Conservation (phyloP, 2,329 filamentous ascomycete species). For the Penicillium sp. region DNA sequence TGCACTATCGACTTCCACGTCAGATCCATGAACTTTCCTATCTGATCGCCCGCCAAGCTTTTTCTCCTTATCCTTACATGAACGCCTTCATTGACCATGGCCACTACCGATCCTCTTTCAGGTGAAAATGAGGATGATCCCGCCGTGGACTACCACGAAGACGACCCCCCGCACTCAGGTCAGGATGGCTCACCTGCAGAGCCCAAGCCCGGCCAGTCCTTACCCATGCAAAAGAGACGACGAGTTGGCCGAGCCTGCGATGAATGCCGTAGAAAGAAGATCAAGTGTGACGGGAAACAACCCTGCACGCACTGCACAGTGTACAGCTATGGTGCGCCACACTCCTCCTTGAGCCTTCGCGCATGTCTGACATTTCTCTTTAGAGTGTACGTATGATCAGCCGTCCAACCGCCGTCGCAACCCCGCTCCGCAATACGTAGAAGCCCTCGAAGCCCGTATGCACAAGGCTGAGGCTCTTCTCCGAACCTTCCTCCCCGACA, state of each 20-base stretch:
- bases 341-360: neutral
- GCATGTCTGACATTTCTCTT: conserved; percentile 13
- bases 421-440: conserved; percentile 86
- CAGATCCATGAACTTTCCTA: conserved; percentile 12
- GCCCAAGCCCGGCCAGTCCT: conserved; percentile 25
- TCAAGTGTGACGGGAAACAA: conserved; percentile 81
- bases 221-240: conserved; percentile 67
- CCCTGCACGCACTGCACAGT: conserved; percentile 94
- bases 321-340: conserved; percentile 83
- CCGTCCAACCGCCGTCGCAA: conserved; percentile 87
- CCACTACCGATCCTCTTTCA: conserved; percentile 24
- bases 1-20: neutral
- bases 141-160: conserved; percentile 10
- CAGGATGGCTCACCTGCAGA: conserved; percentile 25
- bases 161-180: conserved; percentile 19
- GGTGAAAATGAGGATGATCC: conserved; percentile 30
- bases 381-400: conserved; percentile 93
- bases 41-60: conserved; percentile 19
- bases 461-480: conserved; percentile 78
- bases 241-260: conserved; percentile 77
- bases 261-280: conserved; percentile 78
- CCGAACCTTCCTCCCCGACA: conserved; percentile 72
- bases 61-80: conserved; percentile 22
- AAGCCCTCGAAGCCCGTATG: conserved; percentile 75
- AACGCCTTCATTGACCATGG: conserved; percentile 24